A percentile compares a stretch with the other conserved stretches of the same genome.
These are phyloP conservation scores for Akebia trifoliata DNA, from an alignment of 164 flowering plant genomes.

Conservation along the genomic window DNA sequence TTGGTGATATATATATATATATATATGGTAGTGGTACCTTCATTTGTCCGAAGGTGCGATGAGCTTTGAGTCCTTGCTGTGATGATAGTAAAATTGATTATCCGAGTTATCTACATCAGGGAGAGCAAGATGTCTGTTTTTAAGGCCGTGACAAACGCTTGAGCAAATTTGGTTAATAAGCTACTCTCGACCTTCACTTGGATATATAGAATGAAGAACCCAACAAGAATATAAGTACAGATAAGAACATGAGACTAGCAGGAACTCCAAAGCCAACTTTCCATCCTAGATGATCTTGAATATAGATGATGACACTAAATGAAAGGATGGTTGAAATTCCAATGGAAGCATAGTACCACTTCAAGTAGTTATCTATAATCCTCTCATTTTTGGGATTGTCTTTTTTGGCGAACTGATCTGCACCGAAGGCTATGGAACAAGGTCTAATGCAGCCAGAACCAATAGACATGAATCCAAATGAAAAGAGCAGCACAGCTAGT, in stretches of 20 bases:
- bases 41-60: slow-evolving; percentile 30
- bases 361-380: slow-evolving; percentile 29
- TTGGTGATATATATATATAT: no score
- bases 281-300: slow-evolving; percentile 41
- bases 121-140: slow-evolving; percentile 26
- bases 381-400: slow-evolving; percentile 21
- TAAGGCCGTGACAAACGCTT: slow-evolving; percentile 34
- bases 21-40: no score
- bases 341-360: slow-evolving; percentile 34
- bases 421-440: slow-evolving; percentile 47
- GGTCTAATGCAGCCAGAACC: slow-evolving; percentile 48
- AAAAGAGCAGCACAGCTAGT: slow-evolving; percentile 20
- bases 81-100: slow-evolving; percentile 21
- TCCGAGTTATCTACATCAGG: slow-evolving; percentile 16
- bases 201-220: slow-evolving; percentile 37
- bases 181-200: slow-evolving; percentile 30
- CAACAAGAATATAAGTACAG: slow-evolving; percentile 37
- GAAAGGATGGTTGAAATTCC: slow-evolving; percentile 26
- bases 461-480: slow-evolving; percentile 36
- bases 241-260: slow-evolving; percentile 30
- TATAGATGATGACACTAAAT: slow-evolving; percentile 30
- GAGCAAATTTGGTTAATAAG: slow-evolving; percentile 30
- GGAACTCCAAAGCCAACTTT: slow-evolving; percentile 42
- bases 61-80: slow-evolving; percentile 19
- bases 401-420: slow-evolving; percentile 30